Evolutionary conservation across 2,329 filamentous ascomycete genomes (phyloP).

Genomic region (Ceratocystis eucalypticola): DNA sequence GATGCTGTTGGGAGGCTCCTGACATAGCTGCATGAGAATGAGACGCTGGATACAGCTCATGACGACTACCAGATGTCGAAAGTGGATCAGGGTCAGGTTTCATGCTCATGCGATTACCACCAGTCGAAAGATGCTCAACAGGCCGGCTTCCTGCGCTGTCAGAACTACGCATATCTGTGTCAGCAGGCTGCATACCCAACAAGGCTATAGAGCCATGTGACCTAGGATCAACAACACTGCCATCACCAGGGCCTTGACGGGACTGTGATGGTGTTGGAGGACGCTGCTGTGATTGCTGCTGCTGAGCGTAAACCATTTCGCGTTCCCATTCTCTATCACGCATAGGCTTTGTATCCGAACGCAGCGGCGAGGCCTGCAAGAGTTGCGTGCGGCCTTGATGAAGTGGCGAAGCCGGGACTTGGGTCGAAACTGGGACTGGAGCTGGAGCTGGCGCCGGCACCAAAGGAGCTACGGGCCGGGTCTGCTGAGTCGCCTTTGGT

Average conservation of each 20-base stretch:
- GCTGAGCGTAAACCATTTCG: slow-evolving; percentile 20
- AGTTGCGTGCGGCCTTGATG: slow-evolving; percentile 21
- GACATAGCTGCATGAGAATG: neutral
- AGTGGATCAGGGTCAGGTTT: slow-evolving; percentile 13
- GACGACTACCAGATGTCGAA: neutral
- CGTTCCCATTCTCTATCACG: slow-evolving; percentile 20
- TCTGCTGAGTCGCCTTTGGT: slow-evolving; percentile 1
- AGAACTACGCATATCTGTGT: slow-evolving; percentile 8
- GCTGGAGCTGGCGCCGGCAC: neutral
- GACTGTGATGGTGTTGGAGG: neutral
- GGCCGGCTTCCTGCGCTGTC: neutral
- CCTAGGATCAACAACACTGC: neutral
- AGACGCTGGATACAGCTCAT: neutral
- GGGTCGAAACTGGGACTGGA: too few relatives aligned
- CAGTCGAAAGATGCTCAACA: slow-evolving; percentile 9
- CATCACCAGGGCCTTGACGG: neutral
- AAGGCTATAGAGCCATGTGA: neutral
- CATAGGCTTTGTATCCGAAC: slow-evolving; percentile 25
- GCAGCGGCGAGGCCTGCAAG: slow-evolving; percentile 22
- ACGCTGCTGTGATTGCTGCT: slow-evolving; percentile 7
- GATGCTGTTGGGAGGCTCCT: neutral
- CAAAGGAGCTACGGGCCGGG: neutral
- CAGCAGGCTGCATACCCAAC: slow-evolving; percentile 12
- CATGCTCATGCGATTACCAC: slow-evolving; percentile 14
- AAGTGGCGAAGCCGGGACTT: slow-evolving; percentile 3